These are phyloP conservation scores for Chlorencoelia australis DNA, from an alignment of 2,329 filamentous ascomycete genomes.

Conservation along the genomic window DNA sequence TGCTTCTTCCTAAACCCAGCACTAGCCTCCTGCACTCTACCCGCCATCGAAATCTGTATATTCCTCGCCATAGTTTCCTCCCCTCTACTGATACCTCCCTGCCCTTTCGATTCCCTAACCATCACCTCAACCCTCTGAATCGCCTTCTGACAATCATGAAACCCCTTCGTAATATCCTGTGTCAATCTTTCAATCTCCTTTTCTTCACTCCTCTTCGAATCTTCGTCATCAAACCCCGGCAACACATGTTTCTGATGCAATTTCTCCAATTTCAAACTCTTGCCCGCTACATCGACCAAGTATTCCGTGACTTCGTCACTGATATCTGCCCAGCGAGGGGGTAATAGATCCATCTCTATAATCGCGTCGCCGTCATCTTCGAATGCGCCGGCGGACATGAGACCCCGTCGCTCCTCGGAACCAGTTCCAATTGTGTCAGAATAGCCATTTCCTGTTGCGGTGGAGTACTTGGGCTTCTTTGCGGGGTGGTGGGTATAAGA, in stretches of 20 bases:
- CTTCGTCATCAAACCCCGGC: conserved; percentile 93
- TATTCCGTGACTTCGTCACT: conserved; percentile 87
- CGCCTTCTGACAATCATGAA: conserved; percentile 80
- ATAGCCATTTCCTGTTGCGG: conserved; percentile 41
- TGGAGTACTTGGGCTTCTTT: conserved; percentile 64
- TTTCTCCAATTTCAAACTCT: conserved; percentile 78
- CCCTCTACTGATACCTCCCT: conserved; percentile 63
- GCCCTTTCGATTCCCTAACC: conserved; percentile 68
- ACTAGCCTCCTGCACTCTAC: conserved; percentile 83
- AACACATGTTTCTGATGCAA: conserved; percentile 95
- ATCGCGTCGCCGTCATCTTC: conserved; percentile 84
- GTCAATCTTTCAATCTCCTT: conserved; percentile 83
- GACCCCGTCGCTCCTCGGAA: conserved; percentile 59
- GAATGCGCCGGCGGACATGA: conserved; percentile 71
- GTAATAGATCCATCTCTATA: conserved; percentile 96
- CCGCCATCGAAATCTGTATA: conserved; percentile 82
- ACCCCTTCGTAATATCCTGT: conserved; percentile 77
- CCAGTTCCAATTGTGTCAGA: conserved; percentile 48
- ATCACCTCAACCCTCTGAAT: conserved; percentile 84
- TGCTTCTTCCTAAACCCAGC: conserved; percentile 94
- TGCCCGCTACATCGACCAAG: conserved; percentile 68
- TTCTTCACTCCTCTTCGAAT: conserved; percentile 78
- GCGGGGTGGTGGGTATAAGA: conserved; percentile 92
- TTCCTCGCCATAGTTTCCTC: conserved; percentile 96
- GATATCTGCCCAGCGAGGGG: conserved; percentile 90